Evolutionary conservation across 345 rosid species (phyloP).

Genomic region (Melaleuca alternifolia): DNA sequence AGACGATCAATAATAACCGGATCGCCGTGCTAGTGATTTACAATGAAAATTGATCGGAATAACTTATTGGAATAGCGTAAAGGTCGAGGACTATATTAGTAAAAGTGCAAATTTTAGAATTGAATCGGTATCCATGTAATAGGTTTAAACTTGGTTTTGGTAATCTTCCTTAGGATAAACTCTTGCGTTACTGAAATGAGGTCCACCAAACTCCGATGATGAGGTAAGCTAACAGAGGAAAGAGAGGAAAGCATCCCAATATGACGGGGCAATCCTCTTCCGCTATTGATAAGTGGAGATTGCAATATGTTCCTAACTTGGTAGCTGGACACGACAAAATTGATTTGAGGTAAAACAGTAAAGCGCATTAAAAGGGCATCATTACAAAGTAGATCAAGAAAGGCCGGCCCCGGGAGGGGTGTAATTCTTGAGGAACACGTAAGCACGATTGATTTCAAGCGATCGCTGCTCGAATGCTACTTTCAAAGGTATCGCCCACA

Average conservation of each 20-base stretch:
- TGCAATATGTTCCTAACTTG: not conserved
- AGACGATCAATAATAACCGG: fast-evolving
- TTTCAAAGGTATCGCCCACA: not conserved
- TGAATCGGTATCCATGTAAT: not conserved
- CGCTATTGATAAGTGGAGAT: not conserved
- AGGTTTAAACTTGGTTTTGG: not conserved
- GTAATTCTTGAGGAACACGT: not conserved
- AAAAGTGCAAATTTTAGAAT: fast-evolving
- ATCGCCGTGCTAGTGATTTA: fast-evolving
- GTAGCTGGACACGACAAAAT: not conserved
- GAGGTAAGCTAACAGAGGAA: not conserved
- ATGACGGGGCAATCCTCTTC: not conserved
- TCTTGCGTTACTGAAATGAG: not conserved
- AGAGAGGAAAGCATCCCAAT: not conserved
- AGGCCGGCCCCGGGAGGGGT: not conserved
- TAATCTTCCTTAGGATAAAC: not conserved
- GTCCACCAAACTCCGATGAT: not conserved
- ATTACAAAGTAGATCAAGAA: not conserved
- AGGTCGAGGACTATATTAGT: not conserved
- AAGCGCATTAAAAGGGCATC: not conserved
- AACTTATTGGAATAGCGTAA: fast-evolving
- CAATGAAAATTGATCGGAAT: fast-evolving
- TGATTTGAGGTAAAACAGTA: not conserved
- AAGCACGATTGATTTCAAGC: not conserved
- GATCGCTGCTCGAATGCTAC: not conserved